A percentile compares a stretch with the other conserved stretches of the same genome.
Conservation (phyloP, 2,329 filamentous ascomycete species). For the Leptographium radiaticola region DNA sequence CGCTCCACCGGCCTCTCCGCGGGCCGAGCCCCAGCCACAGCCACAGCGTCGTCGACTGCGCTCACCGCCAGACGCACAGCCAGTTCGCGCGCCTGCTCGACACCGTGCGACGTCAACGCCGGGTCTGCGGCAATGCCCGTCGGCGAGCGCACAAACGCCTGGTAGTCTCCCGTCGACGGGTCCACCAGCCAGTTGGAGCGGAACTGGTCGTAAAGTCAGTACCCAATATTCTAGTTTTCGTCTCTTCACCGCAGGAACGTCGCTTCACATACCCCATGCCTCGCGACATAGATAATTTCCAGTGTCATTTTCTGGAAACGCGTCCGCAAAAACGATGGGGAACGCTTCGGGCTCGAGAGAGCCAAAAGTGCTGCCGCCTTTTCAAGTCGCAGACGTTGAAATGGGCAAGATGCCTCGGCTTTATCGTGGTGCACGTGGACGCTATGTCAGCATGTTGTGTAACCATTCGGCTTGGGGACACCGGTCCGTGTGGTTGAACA, state of each 20-base stretch:
- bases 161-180: conserved; percentile 65
- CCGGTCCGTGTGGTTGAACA: too few relatives aligned
- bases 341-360: too few relatives aligned
- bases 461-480: too few relatives aligned
- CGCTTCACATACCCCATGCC: conserved; percentile 53
- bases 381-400: too few relatives aligned
- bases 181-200: conserved; percentile 85
- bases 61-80: conserved; percentile 42
- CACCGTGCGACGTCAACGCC: conserved; percentile 73
- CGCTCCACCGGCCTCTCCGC: conserved; percentile 55
- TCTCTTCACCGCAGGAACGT: background rate
- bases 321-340: background rate
- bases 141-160: conserved; percentile 58
- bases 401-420: too few relatives aligned
- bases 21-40: conserved; percentile 12
- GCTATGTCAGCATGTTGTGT: too few relatives aligned
- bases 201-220: conserved; percentile 42
- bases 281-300: conserved; percentile 59
- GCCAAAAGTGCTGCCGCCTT: too few relatives aligned
- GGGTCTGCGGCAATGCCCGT: conserved; percentile 84
- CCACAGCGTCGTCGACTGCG: background rate
- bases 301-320: conserved; percentile 35
- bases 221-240: background rate
- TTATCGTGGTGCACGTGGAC: too few relatives aligned
- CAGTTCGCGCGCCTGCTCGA: conserved; percentile 70